Evolutionary conservation across 1,284 basidiomycete species (phyloP), one percentile per base, ranked within the genome.

Genomic region (Neotropicomus parvogracilis): DNA sequence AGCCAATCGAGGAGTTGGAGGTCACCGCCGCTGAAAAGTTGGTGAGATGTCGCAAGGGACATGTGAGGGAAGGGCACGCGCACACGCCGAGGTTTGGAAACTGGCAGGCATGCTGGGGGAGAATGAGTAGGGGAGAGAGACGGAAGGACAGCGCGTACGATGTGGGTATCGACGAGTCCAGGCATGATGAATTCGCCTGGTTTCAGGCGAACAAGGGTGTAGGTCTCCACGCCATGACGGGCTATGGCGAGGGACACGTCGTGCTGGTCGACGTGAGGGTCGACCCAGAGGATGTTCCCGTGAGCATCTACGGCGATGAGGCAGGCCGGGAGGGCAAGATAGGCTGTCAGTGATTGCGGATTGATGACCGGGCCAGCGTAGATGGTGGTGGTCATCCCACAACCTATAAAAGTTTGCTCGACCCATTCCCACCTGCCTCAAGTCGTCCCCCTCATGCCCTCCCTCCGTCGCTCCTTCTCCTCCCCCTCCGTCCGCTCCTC

Each of bases 1-100:
- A 97, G 79, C 95, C 95, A 98, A 55, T 92, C 89, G 13, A 98
- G 78, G n/a, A 98, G 83, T 65, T 97, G 75, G 59, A 86, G 79
- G 62, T 91, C 78, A 55, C 85, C 79, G 16, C 89, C 88, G 33
- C 87, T 89, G 50, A 38, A 19, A 26, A 31, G 42, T 13, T n/a
- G n/a, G 50, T 52, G 26, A 57, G 54, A 28, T 47, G 16, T 29
- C 26, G 12, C 33, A 5, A 34, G 32, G 32, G 29, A 31, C 21
- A 36, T 24, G 5, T 24, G 24, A 14, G 37, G 41, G 24, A 16
- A 24, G 36, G 14, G 21, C 36, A 27, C 31, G 63, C 77, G 59
- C 64, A 88, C 79, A 80, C 78, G 55, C 88, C 92, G 32, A 89
- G 77, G 64, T 94, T 97, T 17, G 91, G 88, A 54, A 88, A 79